Base-by-base conservation (phyloP, 805 yeast species). In the Tetrapisispora taiwanensis region DNA sequence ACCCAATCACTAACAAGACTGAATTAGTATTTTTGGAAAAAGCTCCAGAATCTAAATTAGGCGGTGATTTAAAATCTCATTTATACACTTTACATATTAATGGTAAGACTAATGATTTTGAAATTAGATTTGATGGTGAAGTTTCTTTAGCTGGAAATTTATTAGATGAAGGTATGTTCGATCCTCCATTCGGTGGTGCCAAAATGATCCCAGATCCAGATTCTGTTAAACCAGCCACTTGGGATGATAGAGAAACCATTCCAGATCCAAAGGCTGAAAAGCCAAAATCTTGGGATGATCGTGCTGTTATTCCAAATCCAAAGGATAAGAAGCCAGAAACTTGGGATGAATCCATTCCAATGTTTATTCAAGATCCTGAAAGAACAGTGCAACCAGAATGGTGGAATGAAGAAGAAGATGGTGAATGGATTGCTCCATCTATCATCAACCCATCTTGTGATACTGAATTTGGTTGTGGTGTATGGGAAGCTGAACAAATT, bases 371-470 rank as follows among this genome's bases (percentile, higher is more conserved):
- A 10, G 92, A 88, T 59, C 87, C 94, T 33, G 70, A 68, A 1
- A 81, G 85, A 26, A 56, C 48, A 28, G 75, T 71, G 54, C 95
- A 95, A 17, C 81, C 70, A 37, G 24, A 17, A 7, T 81, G 74
- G 56, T 88, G 96, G 96, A 84, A 84, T 58, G 95, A 85, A 35
- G 89, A 81, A 52, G 89, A 83, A 59, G 95, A 87, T 59, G 96
- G 95, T 5, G 80, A 73, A 55, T 89, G 94, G 94, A 55, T 68
- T 36, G 81, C 88, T 2, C 88, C 90, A 22, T 62, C 69, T 39
- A 70, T 87, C 39, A 68, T 67, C 37, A 88, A 88, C 60, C 95
- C 96, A 10, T 76, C 68, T 46, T 88, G 97, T 64, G 70, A 66
- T 27, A 54, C 57, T 13, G 52, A 62, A 28, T 73, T 70, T 43